Percentiles rank a stretch among this genome's conserved stretches.
phyloP scores from a whole-genome alignment of 192 early-diverging fungal genomes.

The Phlyctochytrium arcticum region DNA sequence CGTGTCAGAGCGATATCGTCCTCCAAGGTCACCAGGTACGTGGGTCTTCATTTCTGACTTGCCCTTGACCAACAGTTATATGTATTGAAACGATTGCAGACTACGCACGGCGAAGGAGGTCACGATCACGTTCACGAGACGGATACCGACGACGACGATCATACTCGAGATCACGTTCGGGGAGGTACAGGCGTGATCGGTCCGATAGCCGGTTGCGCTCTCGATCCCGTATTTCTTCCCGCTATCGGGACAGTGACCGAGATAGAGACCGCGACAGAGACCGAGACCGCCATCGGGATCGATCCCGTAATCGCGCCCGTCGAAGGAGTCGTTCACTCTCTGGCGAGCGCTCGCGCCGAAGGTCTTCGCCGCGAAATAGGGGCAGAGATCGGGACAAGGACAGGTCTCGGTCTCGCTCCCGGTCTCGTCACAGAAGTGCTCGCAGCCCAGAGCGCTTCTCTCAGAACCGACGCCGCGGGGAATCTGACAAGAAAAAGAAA shows the following conservation, averaged over 20 bases:
- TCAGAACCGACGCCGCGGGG: background rate
- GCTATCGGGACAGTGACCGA: background rate
- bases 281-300: slow-evolving; percentile 38
- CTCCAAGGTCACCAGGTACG: background rate
- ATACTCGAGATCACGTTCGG: background rate
- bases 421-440: background rate
- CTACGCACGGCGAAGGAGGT: background rate
- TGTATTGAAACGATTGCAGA: background rate
- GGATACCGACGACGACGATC: background rate
- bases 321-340: too few relatives aligned
- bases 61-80: background rate
- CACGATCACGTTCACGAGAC: slow-evolving; percentile 3
- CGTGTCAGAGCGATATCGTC: background rate
- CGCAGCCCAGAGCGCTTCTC: background rate
- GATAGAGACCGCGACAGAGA: slow-evolving; percentile 25
- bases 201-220: too few relatives aligned
- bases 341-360: too few relatives aligned
- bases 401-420: background rate
- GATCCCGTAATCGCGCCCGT: too few relatives aligned
- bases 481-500: background rate
- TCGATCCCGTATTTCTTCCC: background rate
- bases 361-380: too few relatives aligned
- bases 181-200: too few relatives aligned
- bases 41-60: background rate
- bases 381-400: background rate